phyloP scores from a whole-genome alignment of 2,329 filamentous ascomycete genomes.

The Fusarium temperatum region DNA sequence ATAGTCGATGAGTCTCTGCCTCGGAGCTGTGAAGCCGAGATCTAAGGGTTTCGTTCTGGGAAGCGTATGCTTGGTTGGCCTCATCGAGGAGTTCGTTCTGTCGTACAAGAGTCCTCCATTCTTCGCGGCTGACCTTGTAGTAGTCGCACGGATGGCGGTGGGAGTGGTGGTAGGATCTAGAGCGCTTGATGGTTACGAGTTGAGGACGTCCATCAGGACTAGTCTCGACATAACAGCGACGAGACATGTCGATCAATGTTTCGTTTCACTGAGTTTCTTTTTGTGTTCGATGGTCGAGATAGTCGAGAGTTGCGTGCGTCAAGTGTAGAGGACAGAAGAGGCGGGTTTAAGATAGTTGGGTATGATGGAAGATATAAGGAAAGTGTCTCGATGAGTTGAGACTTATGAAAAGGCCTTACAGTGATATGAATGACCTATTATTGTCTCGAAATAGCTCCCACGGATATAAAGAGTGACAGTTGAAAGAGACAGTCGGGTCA shows the following conservation, averaged over 20 bases:
- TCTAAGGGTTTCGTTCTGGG: slow-evolving; percentile 48
- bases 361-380: slow-evolving; percentile 13
- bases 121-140: slow-evolving; percentile 48
- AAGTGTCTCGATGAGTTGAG: slow-evolving; percentile 10
- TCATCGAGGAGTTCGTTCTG: slow-evolving; percentile 50
- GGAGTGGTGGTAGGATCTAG: slow-evolving; percentile 48
- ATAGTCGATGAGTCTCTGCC: slow-evolving; percentile 48
- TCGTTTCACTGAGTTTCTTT: background rate
- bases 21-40: slow-evolving; percentile 48
- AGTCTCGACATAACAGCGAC: slow-evolving; percentile 50
- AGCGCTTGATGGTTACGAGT: slow-evolving; percentile 53
- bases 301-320: background rate
- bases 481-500: slow-evolving; percentile 31
- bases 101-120: slow-evolving; percentile 50
- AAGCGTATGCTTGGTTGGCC: slow-evolving; percentile 46
- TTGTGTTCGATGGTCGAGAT: background rate
- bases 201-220: slow-evolving; percentile 47
- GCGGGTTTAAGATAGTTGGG: background rate
- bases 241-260: slow-evolving; percentile 44
- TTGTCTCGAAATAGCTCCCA: slow-evolving; percentile 34
- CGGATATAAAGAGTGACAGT: slow-evolving; percentile 35
- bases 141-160: slow-evolving; percentile 48
- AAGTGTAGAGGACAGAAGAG: background rate
- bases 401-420: background rate
- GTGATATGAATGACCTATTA: slow-evolving; percentile 33